A percentile compares a stretch with the other conserved stretches of the same genome.
Conservation (phyloP, 2,329 filamentous ascomycete genomes). For the Diaporthe citrichinensis region DNA sequence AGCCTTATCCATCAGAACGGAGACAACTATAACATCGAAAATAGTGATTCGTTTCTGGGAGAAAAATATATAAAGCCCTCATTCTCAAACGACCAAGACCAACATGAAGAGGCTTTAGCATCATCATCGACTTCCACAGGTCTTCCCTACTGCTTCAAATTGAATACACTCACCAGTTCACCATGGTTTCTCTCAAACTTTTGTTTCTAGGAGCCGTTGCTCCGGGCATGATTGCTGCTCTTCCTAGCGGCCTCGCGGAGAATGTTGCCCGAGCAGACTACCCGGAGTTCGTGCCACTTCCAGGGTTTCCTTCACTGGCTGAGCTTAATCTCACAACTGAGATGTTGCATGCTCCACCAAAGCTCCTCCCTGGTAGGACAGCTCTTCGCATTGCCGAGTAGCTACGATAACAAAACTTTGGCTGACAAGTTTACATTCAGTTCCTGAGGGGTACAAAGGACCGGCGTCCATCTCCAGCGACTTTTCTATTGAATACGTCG, state of each 20-base stretch:
- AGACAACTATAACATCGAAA: not conserved
- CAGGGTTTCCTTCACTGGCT: not conserved
- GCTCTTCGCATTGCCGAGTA: not conserved
- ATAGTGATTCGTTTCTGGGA: not conserved
- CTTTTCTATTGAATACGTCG: not conserved
- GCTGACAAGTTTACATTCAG: not conserved
- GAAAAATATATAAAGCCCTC: not conserved
- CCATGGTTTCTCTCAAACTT: not conserved
- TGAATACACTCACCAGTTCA: not conserved
- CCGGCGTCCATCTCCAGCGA: not conserved
- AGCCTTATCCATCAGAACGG: not conserved
- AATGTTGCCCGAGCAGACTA: not conserved
- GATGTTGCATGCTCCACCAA: not conserved
- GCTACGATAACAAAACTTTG: not conserved
- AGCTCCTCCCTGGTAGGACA: not conserved
- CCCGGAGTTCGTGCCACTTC: not conserved
- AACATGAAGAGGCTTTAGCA: not conserved
- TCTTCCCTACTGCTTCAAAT: not conserved
- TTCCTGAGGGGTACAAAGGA: not conserved
- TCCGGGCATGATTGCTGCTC: not conserved
- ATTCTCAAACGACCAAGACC: not conserved
- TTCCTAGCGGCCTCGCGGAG: not conserved
- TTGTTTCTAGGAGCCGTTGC: not conserved
- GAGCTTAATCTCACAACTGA: slow-evolving; percentile 1
- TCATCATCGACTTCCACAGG: not conserved